These are phyloP conservation scores for Pseudocohnilembus persalinus DNA, from an alignment of 169 alveolate species.

Conservation along the genomic window DNA sequence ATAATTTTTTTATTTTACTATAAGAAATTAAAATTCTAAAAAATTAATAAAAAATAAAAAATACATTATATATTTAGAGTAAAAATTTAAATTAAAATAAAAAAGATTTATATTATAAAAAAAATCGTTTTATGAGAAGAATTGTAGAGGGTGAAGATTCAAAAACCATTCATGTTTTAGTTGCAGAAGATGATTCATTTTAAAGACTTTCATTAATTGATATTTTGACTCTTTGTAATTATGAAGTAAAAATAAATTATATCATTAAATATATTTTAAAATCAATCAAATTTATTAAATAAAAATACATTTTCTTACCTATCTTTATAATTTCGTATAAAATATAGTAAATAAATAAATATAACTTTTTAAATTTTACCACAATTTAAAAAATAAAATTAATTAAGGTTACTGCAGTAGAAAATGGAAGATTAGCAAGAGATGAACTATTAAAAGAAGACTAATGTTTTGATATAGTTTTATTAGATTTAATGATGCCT, in stretches of 20 bases:
- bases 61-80: background rate
- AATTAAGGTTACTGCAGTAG: slow-evolving; percentile 50
- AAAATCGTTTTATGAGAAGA: background rate
- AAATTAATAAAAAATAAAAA: too few relatives aligned
- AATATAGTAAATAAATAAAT: slow-evolving; percentile 1
- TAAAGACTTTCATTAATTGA: slow-evolving; percentile 60
- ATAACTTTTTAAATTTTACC: too few relatives aligned
- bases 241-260: too few relatives aligned
- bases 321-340: too few relatives aligned
- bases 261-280: too few relatives aligned
- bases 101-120: background rate
- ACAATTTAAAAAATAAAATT: background rate
- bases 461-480: slow-evolving; percentile 62
- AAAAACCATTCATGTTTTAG: slow-evolving; percentile 37
- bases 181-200: slow-evolving; percentile 70
- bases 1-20: too few relatives aligned
- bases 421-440: slow-evolving; percentile 67
- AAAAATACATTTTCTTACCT: too few relatives aligned
- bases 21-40: too few relatives aligned
- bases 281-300: too few relatives aligned
- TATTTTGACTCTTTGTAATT: slow-evolving; percentile 55
- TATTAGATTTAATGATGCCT: slow-evolving; percentile 78
- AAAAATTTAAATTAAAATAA: too few relatives aligned
- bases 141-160: background rate
- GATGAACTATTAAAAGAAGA: slow-evolving; percentile 54